These are phyloP conservation scores for Fusarium tjaetaba DNA, from an alignment of 2,329 filamentous ascomycete species.

Conservation along the genomic window DNA sequence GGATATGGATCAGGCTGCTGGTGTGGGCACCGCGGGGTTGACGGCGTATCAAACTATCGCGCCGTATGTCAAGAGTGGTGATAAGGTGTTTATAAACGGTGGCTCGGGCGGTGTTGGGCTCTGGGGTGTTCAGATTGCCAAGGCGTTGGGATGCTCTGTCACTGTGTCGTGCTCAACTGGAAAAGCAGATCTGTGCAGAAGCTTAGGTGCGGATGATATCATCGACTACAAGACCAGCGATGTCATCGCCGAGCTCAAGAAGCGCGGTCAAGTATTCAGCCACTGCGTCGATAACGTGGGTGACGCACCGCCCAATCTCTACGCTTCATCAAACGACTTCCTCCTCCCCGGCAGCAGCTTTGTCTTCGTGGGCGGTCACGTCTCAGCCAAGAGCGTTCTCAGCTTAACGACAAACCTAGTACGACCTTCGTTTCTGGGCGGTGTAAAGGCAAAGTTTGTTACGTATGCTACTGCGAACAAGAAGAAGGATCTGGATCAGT, in stretches of 20 bases:
- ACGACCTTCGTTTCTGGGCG: conserved; percentile 51
- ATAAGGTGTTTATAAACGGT: conserved; percentile 72
- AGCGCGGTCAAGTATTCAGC: conserved; percentile 58
- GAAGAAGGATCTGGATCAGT: conserved; percentile 57
- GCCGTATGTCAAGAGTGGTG: conserved; percentile 59
- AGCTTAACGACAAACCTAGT: conserved; percentile 42
- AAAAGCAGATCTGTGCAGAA: conserved; percentile 67
- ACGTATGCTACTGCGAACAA: conserved; percentile 53
- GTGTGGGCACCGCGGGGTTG: conserved; percentile 55
- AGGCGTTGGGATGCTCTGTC: conserved; percentile 68
- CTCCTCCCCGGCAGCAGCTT: conserved; percentile 59
- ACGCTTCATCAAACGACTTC: conserved; percentile 61
- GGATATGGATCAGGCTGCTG: conserved; percentile 54
- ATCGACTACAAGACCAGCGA: conserved; percentile 68
- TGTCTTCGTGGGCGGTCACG: conserved; percentile 59
- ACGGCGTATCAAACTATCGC: conserved; percentile 62
- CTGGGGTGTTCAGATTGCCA: conserved; percentile 72
- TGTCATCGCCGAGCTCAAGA: conserved; percentile 57
- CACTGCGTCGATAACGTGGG: conserved; percentile 70
- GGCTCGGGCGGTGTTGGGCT: conserved; percentile 71
- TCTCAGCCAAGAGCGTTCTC: conserved; percentile 40
- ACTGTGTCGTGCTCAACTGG: conserved; percentile 67
- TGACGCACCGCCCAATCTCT: conserved; percentile 59
- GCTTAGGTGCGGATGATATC: conserved; percentile 71
- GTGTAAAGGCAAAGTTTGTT: conserved; percentile 55